phyloP scores from a whole-genome alignment of 257 asterid genomes.

The Fraxinus pennsylvanica region DNA sequence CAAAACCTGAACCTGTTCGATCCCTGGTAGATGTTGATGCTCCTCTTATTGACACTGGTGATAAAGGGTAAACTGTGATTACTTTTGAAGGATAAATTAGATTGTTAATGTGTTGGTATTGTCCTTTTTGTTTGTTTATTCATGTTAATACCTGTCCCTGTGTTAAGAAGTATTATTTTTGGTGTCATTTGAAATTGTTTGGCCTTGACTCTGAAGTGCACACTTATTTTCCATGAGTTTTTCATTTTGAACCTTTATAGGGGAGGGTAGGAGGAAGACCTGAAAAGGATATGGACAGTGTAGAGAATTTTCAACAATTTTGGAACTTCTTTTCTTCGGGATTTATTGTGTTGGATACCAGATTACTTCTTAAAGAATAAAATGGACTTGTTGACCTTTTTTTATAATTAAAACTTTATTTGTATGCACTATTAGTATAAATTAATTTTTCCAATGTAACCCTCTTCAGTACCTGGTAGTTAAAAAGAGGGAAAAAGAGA shows the following conservation, averaged over 20 bases:
- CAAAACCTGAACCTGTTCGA: slow-evolving; percentile 54
- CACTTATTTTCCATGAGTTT: slow-evolving; percentile 12
- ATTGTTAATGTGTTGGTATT: slow-evolving; percentile 12
- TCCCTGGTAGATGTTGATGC: slow-evolving; percentile 65
- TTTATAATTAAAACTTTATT: not conserved
- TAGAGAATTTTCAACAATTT: slow-evolving; percentile 1
- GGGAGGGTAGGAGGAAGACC: not conserved
- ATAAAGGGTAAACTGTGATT: slow-evolving; percentile 58
- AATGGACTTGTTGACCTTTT: not conserved
- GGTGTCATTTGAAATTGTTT: slow-evolving; percentile 11
- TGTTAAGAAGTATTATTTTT: not conserved
- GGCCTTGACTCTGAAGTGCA: slow-evolving; percentile 2
- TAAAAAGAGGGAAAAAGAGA: not conserved
- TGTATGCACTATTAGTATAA: not conserved
- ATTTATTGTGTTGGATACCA: slow-evolving; percentile 1
- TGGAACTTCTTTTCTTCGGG: not conserved
- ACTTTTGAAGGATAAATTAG: slow-evolving; percentile 7
- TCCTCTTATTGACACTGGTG: slow-evolving; percentile 83
- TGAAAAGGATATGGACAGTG: not conserved
- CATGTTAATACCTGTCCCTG: slow-evolving; percentile 9
- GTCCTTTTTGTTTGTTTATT: slow-evolving; percentile 25
- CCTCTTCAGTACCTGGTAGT: not conserved
- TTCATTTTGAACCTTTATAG: slow-evolving; percentile 5
- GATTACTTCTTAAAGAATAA: not conserved
- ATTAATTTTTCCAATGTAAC: not conserved